phyloP scores from a whole-genome alignment of 148 eudicot genomes.

The Vaccinium darrowii region DNA sequence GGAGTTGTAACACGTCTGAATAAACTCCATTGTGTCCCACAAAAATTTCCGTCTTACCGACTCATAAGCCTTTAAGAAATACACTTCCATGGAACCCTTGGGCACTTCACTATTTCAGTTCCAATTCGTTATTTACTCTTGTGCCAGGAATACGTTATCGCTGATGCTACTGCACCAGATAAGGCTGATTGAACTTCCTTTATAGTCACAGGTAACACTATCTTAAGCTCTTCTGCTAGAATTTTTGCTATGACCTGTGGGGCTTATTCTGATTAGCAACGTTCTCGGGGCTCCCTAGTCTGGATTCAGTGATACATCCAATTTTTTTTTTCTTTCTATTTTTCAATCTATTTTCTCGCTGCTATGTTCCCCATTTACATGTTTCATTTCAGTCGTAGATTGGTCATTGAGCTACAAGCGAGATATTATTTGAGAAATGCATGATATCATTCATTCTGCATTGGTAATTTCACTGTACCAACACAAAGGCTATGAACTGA shows the following conservation, averaged over 20 bases:
- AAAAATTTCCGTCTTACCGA: not conserved
- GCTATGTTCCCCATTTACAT: too few relatives aligned
- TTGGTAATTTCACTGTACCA: too few relatives aligned
- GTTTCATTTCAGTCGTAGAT: too few relatives aligned
- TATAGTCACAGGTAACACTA: not conserved
- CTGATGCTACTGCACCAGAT: not conserved
- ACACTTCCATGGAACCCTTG: not conserved
- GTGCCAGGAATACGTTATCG: not conserved
- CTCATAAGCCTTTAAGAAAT: not conserved
- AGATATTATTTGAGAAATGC: too few relatives aligned
- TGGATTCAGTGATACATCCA: too few relatives aligned
- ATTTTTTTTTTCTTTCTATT: too few relatives aligned
- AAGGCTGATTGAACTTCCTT: not conserved
- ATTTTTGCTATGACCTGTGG: not conserved
- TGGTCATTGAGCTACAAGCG: too few relatives aligned
- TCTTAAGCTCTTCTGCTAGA: not conserved
- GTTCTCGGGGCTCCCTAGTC: too few relatives aligned
- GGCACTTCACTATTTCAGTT: not conserved
- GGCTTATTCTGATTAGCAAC: too few relatives aligned
- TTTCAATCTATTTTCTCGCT: too few relatives aligned
- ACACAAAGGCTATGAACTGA: too few relatives aligned
- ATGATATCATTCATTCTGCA: too few relatives aligned
- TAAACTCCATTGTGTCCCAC: not conserved
- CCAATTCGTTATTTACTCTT: not conserved
- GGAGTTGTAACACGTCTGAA: not conserved